These are phyloP conservation scores for Pelargonium myrrhifolium DNA, from an alignment of 441 rosid genomes.

Conservation along the genomic window DNA sequence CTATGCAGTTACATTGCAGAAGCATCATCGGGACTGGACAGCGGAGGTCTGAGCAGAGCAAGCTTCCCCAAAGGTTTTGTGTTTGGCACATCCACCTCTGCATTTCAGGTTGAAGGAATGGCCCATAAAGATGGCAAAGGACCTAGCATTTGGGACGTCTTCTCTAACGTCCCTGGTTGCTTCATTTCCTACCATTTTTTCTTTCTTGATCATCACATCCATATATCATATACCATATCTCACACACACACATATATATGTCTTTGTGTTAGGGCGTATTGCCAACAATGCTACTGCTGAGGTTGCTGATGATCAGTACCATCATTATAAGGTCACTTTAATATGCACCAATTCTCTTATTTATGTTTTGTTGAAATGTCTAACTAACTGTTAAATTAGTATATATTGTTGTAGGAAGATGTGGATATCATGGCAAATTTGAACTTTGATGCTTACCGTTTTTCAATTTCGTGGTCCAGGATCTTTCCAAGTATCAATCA, in stretches of 20 bases:
- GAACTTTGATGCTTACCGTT: conserved; percentile 85
- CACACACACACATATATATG: too few species aligned
- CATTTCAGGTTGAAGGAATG: conserved; percentile 95
- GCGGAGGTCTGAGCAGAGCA: conserved; percentile 61
- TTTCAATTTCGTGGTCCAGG: conserved; percentile 95
- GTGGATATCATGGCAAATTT: conserved; percentile 58
- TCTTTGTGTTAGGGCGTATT: conserved; percentile 49
- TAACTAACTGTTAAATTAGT: neutral
- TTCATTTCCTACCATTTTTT: too few species aligned
- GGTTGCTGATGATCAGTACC: conserved; percentile 80
- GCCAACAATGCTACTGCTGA: conserved; percentile 69
- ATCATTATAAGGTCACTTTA: conserved; percentile 62
- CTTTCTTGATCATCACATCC: too few species aligned
- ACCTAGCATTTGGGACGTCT: conserved; percentile 94
- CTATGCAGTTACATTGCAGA: too few species aligned
- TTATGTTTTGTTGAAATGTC: neutral
- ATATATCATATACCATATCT: too few species aligned
- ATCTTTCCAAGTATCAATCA: conserved; percentile 68
- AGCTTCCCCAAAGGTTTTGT: conserved; percentile 57
- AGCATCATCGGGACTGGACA: too few species aligned
- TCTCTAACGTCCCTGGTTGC: conserved; percentile 63
- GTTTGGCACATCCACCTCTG: conserved; percentile 89
- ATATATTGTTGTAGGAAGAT: conserved; percentile 46
- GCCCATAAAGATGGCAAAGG: conserved; percentile 87
- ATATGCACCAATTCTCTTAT: too few species aligned